Conservation (phyloP, 1,139 yeast genomes). For the Nadsonia commutata region DNA sequence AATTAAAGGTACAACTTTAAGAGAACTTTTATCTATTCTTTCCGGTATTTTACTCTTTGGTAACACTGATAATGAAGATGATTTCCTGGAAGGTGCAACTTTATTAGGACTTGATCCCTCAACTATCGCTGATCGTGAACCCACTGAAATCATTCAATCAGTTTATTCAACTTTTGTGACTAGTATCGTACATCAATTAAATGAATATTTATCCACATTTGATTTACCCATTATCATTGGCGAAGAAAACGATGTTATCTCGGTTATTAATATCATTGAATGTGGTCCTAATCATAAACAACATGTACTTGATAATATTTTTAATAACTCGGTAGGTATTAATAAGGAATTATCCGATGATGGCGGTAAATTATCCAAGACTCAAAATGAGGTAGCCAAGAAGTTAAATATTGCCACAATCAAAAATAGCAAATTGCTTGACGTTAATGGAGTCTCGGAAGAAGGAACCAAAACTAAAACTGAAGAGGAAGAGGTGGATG, state of each 20-base stretch:
- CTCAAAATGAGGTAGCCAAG: constrained; percentile 14
- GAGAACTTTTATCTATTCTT: constrained; percentile 17
- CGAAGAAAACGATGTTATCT: constrained; percentile 13
- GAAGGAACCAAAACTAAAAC: neutral
- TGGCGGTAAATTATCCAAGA: constrained; percentile 20
- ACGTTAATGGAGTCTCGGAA: neutral
- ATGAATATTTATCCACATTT: constrained; percentile 15
- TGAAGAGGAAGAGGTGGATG: constrained; percentile 1
- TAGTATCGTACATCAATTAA: constrained; percentile 17
- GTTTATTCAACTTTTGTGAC: constrained; percentile 16
- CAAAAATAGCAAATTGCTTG: too few relatives aligned
- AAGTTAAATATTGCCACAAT: neutral
- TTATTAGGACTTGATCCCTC: constrained; percentile 19
- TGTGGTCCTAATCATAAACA: constrained; percentile 14
- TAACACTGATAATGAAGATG: constrained; percentile 12
- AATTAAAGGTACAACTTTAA: constrained; percentile 19
- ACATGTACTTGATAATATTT: constrained; percentile 20
- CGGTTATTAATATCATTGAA: constrained; percentile 21
- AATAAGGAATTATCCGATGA: constrained; percentile 26
- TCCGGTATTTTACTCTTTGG: constrained; percentile 22
- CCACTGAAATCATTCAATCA: constrained; percentile 17
- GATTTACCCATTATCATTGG: constrained; percentile 13
- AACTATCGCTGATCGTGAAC: constrained; percentile 11
- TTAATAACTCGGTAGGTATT: constrained; percentile 24
- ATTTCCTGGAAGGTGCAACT: constrained; percentile 21